Evolutionary conservation across 2,329 filamentous ascomycete species (phyloP), one percentile per base, ranked within the genome.

Genomic region (Diplodia mutila): DNA sequence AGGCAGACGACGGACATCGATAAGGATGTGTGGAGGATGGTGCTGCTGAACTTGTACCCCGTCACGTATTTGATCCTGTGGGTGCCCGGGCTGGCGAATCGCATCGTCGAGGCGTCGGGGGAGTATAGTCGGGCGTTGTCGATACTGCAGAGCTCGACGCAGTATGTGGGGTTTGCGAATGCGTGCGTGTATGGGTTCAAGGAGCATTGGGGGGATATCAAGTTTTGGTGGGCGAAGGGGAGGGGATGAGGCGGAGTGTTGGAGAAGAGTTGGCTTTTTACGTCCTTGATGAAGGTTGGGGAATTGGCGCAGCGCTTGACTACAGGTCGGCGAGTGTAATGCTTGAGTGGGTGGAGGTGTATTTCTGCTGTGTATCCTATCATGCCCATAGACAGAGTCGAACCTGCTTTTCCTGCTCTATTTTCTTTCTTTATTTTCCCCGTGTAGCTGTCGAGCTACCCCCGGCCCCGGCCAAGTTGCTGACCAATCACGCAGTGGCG

Each of bases 1-100:
- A 51, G 59, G 46, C 59, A 51, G 46, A 51, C 46, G 59, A 51
- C 42, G n/a, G 49, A 51, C 11, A 51, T 63, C n/a, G 59, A 63
- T 9, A 51, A 39, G 29, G 73, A 75, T 16, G 70, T 75, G 34
- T 71, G 70, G 69, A 68, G 68, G 25, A 77, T 77, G 74, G 57
- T 77, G n/a, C 69, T 77, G 1, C 68, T 78, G 16, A 78, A 77
- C 64, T 72, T 75, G 16, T 79, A 79, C 46, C 76, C 77, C 0
- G 69, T 77, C n/a, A 69, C 74, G 1, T 79, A 79, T 64, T 69
- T 78, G 37, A 69, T 77, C 2, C 71, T 78, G 4, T 78, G 76
- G 76, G 68, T 75, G 11, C 76, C 76, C 0, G 76, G 76, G 4
- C 76, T 77, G 3, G 64, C 69, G n/a, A 73, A 73, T 42, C 71